Conservation (phyloP, 192 early-diverging fungal genomes). For the Allomyces javanicus region DNA sequence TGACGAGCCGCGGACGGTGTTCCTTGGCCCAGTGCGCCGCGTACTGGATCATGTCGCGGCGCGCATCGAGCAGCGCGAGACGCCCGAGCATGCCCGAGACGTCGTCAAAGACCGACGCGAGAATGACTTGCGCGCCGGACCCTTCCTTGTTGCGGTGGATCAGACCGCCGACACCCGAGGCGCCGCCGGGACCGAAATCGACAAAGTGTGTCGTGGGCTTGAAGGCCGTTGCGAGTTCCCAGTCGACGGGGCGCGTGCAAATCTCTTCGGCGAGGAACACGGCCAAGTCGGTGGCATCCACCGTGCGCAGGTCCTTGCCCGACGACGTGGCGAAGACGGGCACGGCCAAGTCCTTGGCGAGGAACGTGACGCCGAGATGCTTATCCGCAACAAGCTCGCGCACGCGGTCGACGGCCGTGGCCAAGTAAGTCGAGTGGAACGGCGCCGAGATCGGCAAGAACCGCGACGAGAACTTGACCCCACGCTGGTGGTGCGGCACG, state of each 20-base stretch:
- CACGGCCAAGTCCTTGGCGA: constrained; percentile 42
- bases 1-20: constrained; percentile 66
- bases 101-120: constrained; percentile 44
- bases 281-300: constrained; percentile 28
- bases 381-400: constrained; percentile 1
- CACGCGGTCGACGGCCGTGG: constrained; percentile 37
- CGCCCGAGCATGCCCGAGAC: constrained; percentile 47
- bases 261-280: constrained; percentile 48
- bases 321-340: constrained; percentile 48
- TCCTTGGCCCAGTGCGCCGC: constrained; percentile 68
- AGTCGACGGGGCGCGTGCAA: constrained; percentile 46
- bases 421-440: constrained; percentile 71
- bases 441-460: constrained; percentile 85
- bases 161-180: constrained; percentile 61
- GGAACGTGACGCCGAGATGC: constrained; percentile 31
- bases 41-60: constrained; percentile 46
- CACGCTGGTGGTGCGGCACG: constrained; percentile 71
- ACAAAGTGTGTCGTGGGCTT: constrained; percentile 62
- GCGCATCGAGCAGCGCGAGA: constrained; percentile 56
- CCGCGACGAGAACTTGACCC: constrained; percentile 70
- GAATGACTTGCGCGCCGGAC: constrained; percentile 46
- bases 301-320: constrained; percentile 43
- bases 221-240: constrained; percentile 40
- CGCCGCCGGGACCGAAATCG: constrained; percentile 82
- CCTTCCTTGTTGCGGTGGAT: constrained; percentile 78